phyloP scores from a whole-genome alignment of 2,329 filamentous ascomycete species.

The Alternaria novae-zelandiae region DNA sequence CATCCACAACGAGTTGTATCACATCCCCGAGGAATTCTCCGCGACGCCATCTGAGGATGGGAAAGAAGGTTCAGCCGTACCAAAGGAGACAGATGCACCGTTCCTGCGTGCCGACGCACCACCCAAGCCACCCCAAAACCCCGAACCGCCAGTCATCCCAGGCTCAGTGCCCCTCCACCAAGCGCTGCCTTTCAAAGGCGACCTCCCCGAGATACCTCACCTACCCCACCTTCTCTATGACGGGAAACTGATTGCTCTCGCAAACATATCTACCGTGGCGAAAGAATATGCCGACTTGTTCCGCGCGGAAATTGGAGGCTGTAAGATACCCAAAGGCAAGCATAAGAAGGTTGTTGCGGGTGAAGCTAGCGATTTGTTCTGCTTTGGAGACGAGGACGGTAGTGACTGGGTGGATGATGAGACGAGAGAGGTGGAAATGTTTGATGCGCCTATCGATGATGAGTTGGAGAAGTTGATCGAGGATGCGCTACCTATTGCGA shows the following conservation, averaged over 20 bases:
- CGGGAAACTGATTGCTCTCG: constrained; percentile 57
- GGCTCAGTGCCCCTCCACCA: constrained; percentile 53
- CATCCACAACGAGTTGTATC: constrained; percentile 77
- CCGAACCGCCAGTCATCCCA: constrained; percentile 58
- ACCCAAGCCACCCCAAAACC: constrained; percentile 13
- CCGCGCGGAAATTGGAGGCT: constrained; percentile 70
- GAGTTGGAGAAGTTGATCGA: not conserved
- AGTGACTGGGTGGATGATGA: constrained; percentile 39
- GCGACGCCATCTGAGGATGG: constrained; percentile 1
- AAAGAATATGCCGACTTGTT: constrained; percentile 65
- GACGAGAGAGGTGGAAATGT: constrained; percentile 8
- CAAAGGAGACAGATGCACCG: constrained; percentile 32
- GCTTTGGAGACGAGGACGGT: constrained; percentile 53
- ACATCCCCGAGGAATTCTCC: constrained; percentile 71
- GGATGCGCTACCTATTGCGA: not conserved
- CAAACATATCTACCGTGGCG: constrained; percentile 55
- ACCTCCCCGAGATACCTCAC: constrained; percentile 56
- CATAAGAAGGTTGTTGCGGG: constrained; percentile 43
- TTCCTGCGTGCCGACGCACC: constrained; percentile 52
- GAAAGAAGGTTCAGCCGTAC: constrained; percentile 4
- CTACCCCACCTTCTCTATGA: constrained; percentile 70
- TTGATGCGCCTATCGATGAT: constrained; percentile 10
- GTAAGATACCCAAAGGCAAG: constrained; percentile 52
- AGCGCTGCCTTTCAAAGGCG: constrained; percentile 56
- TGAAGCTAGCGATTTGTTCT: constrained; percentile 70